Conservation (phyloP, 2,329 filamentous ascomycete species). For the Xylariomycetidae sp. region DNA sequence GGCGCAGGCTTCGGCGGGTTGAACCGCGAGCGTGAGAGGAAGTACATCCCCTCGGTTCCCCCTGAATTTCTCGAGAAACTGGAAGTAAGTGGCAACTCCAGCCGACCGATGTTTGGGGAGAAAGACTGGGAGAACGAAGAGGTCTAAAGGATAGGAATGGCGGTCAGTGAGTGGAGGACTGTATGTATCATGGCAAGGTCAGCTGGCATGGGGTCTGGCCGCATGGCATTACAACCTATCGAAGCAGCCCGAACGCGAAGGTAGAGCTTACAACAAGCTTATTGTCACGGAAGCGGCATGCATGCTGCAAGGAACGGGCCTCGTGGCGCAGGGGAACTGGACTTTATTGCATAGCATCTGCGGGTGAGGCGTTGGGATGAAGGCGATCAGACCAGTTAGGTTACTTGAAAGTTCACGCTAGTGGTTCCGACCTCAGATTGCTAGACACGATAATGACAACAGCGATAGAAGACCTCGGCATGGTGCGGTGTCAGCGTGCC, state of each 20-base stretch:
- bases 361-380: conserved; percentile 13
- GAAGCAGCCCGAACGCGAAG: conserved; percentile 11
- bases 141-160: too few relatives aligned
- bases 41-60: conserved; percentile 93
- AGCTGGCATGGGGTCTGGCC: conserved; percentile 14
- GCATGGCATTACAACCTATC: too few relatives aligned
- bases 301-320: conserved; percentile 22
- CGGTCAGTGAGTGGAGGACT: too few relatives aligned
- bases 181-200: conserved; percentile 11
- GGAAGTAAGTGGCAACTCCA: conserved; percentile 54
- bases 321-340: conserved; percentile 14
- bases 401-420: conserved; percentile 8
- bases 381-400: conserved; percentile 13
- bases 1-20: conserved; percentile 91
- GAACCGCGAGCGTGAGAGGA: conserved; percentile 85
- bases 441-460: too few relatives aligned
- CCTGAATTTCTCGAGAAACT: conserved; percentile 89
- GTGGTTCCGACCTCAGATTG: conserved; percentile 9
- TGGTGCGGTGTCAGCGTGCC: too few relatives aligned
- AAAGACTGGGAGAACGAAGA: conserved; percentile 66
- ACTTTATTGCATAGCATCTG: conserved; percentile 12
- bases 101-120: conserved; percentile 55
- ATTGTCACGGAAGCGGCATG: conserved; percentile 9
- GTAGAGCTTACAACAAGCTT: conserved; percentile 13
- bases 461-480: too few relatives aligned